A percentile compares a stretch with the other conserved stretches of the same genome.
phyloP scores from a whole-genome alignment of 352 stramenopile species.

The Globisporangium okanoganense region DNA sequence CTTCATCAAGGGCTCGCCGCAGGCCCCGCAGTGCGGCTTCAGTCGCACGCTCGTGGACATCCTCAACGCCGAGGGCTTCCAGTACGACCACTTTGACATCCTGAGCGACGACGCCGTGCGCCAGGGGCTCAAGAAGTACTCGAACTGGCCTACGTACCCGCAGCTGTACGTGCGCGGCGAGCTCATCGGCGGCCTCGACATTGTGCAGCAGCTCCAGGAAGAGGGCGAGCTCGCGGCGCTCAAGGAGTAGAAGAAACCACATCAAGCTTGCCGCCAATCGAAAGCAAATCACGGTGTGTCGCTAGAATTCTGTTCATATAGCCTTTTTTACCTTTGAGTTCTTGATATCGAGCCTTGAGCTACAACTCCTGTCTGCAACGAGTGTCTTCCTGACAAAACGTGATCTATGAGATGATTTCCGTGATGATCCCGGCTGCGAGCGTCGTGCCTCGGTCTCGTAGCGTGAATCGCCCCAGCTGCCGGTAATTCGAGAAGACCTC shows the following conservation, averaged over 20 bases:
- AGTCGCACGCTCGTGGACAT: conserved; percentile 93
- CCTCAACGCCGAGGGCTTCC: conserved; percentile 85
- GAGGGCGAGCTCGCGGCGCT: conserved; percentile 78
- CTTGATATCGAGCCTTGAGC: neutral
- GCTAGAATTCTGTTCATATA: conserved; percentile 1
- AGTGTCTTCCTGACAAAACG: neutral
- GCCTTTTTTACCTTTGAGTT: neutral
- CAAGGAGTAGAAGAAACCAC: conserved; percentile 51
- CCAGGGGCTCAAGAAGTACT: conserved; percentile 96
- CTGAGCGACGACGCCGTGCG: conserved; percentile 95
- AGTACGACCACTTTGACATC: conserved; percentile 97
- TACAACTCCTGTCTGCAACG: too few species aligned
- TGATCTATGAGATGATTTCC: conserved; percentile 63
- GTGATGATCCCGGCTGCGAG: conserved; percentile 84
- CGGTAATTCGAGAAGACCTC: conserved; percentile 78
- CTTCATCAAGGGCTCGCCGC: conserved; percentile 97
- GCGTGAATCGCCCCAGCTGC: conserved; percentile 78
- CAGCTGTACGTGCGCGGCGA: conserved; percentile 98
- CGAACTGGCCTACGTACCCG: conserved; percentile 98
- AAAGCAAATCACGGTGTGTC: neutral
- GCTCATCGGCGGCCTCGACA: conserved; percentile 97
- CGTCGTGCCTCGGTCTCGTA: conserved; percentile 79
- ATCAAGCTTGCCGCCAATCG: neutral
- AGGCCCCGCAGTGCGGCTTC: conserved; percentile 94
- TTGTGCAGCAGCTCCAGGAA: conserved; percentile 95